Conservation (phyloP, 2,329 filamentous ascomycete species). For the Graphilbum sp. region DNA sequence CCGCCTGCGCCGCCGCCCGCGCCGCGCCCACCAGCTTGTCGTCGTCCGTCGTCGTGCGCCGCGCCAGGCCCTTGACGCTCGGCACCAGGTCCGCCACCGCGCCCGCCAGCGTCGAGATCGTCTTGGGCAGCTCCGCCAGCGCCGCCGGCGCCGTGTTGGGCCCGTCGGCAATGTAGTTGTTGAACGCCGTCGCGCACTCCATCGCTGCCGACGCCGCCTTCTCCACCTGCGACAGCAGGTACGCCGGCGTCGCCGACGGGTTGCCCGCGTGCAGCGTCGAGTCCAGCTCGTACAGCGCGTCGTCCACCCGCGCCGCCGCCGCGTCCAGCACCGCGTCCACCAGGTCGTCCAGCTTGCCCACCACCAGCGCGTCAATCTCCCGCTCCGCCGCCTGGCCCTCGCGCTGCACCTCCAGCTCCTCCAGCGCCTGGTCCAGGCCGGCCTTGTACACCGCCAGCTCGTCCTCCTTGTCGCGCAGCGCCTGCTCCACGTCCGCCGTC, state of each 20-base stretch:
- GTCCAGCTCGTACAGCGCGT: slow-evolving; percentile 91
- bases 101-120: slow-evolving; percentile 77
- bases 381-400: slow-evolving; percentile 62
- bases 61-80: slow-evolving; percentile 88
- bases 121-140: slow-evolving; percentile 63
- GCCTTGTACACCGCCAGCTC: slow-evolving; percentile 97
- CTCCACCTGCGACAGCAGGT: slow-evolving; percentile 91
- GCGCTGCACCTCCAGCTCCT: slow-evolving; percentile 82
- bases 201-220: slow-evolving; percentile 90
- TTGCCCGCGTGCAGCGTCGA: slow-evolving; percentile 98
- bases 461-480: slow-evolving; percentile 86
- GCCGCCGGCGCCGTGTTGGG: slow-evolving; percentile 54
- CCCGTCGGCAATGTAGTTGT: slow-evolving; percentile 95
- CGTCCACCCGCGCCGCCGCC: slow-evolving; percentile 84
- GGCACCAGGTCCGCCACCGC: slow-evolving; percentile 86
- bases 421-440: slow-evolving; percentile 88
- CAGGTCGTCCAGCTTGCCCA: slow-evolving; percentile 90
- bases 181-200: slow-evolving; percentile 95
- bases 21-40: slow-evolving; percentile 80
- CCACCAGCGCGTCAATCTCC: slow-evolving; percentile 77
- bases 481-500: slow-evolving; percentile 69
- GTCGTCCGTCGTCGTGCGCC: slow-evolving; percentile 88
- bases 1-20: slow-evolving; percentile 68
- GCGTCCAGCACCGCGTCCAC: slow-evolving; percentile 93
- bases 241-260: slow-evolving; percentile 88